Evolutionary conservation across 192 early-diverging fungal species (phyloP).

Genomic region (Pilaira anomala): DNA sequence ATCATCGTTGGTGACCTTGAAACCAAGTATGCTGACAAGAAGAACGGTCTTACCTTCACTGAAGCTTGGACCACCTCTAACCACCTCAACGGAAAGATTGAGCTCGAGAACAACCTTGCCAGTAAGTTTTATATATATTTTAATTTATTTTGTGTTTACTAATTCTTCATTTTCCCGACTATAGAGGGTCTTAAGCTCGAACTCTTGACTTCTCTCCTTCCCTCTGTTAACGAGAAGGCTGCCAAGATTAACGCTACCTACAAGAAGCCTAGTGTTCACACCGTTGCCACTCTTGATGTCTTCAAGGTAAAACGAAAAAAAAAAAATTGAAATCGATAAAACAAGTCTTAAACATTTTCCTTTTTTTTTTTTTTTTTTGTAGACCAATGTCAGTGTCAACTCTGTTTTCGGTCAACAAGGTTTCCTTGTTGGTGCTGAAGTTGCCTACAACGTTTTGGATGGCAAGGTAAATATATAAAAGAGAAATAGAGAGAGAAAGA

Average conservation of each 20-base stretch:
- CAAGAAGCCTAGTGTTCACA: constrained; percentile 94
- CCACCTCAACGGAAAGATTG: constrained; percentile 87
- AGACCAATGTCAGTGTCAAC: constrained; percentile 84
- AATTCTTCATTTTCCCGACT: not conserved
- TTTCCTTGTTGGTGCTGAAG: constrained; percentile 88
- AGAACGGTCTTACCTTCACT: constrained; percentile 91
- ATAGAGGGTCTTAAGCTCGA: constrained; percentile 94
- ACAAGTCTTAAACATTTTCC: not conserved
- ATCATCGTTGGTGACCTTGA: constrained; percentile 94
- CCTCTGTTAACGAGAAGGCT: constrained; percentile 76
- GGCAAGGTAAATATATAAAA: constrained; percentile 55
- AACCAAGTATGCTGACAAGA: constrained; percentile 95
- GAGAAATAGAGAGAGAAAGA: not conserved
- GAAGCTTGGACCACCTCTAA: constrained; percentile 97
- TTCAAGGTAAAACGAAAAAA: constrained; percentile 62
- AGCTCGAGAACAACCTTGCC: constrained; percentile 91
- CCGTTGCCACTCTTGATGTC: constrained; percentile 85
- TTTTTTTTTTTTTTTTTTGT: too few relatives aligned
- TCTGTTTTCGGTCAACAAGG: constrained; percentile 88
- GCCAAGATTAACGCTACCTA: constrained; percentile 84
- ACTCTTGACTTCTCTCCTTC: constrained; percentile 77
- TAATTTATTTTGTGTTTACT: too few relatives aligned
- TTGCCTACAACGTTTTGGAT: constrained; percentile 89
- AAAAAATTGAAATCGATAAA: not conserved
- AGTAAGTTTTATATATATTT: constrained; percentile 27